Evolutionary conservation across 352 stramenopile species (phyloP).

Genomic region (Hyphochytrium catenoides): DNA sequence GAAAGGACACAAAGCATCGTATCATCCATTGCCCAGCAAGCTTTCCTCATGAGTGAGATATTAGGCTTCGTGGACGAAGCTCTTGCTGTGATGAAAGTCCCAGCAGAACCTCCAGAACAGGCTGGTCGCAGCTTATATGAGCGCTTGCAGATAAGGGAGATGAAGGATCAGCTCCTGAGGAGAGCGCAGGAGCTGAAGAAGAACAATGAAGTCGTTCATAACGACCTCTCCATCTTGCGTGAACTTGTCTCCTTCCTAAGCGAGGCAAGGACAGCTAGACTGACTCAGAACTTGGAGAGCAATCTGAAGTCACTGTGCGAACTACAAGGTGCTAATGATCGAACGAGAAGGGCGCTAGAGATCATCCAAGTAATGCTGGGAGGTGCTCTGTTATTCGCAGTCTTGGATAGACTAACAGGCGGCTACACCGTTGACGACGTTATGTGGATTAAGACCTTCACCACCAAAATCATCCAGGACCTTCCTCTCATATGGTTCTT

Average conservation of each 20-base stretch:
- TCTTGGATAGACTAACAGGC: constrained; percentile 84
- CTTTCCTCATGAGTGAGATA: constrained; percentile 87
- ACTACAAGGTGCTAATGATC: constrained; percentile 60
- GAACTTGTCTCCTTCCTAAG: constrained; percentile 70
- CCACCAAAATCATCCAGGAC: constrained; percentile 41
- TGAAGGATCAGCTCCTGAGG: too few species aligned
- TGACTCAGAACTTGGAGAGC: too few species aligned
- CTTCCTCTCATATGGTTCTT: constrained; percentile 64
- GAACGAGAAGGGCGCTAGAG: constrained; percentile 51
- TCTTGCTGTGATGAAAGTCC: constrained; percentile 80
- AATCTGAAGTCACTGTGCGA: constrained; percentile 55
- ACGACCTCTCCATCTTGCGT: constrained; percentile 71
- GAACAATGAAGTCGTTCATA: constrained; percentile 65
- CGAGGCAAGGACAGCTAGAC: too few species aligned
- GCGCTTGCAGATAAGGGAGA: constrained; percentile 68
- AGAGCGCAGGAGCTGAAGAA: constrained; percentile 83
- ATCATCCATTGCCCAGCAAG: too few species aligned
- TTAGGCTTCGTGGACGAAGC: constrained; percentile 87
- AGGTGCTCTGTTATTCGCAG: constrained; percentile 74
- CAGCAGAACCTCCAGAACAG: constrained; percentile 78
- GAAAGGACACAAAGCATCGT: too few species aligned
- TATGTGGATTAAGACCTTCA: constrained; percentile 52
- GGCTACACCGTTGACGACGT: constrained; percentile 75
- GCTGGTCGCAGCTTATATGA: constrained; percentile 78
- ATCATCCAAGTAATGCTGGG: constrained; percentile 81